Percentiles rank a stretch among this genome's conserved stretches.
Evolutionary conservation across 2,329 filamentous ascomycete genomes (phyloP).

Genomic region (Rutstroemia sp.): DNA sequence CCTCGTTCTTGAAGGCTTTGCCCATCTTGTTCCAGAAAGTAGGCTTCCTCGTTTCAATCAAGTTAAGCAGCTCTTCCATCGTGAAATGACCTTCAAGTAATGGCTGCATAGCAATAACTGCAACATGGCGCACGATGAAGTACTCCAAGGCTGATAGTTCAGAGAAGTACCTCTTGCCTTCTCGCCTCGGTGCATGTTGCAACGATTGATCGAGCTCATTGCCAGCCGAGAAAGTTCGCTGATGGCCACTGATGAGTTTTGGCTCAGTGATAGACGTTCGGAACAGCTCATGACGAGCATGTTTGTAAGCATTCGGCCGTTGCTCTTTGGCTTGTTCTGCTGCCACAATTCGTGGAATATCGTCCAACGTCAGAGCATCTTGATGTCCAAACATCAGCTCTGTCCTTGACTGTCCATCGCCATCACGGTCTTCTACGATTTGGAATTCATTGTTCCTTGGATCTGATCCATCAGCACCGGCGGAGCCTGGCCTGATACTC

Average conservation of each 20-base stretch:
- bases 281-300: constrained; percentile 63
- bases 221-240: constrained; percentile 56
- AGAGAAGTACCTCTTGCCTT: constrained; percentile 80
- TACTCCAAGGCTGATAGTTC: constrained; percentile 93
- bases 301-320: constrained; percentile 70
- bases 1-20: constrained; percentile 88
- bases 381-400: constrained; percentile 84
- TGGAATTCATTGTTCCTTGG: constrained; percentile 55
- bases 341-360: constrained; percentile 92
- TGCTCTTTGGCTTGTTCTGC: constrained; percentile 93
- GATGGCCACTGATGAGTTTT: constrained; percentile 60
- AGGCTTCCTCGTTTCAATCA: constrained; percentile 88
- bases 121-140: constrained; percentile 92
- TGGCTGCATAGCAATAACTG: constrained; percentile 90
- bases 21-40: constrained; percentile 99
- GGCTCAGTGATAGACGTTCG: constrained; percentile 50
- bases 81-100: constrained; percentile 84
- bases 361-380: constrained; percentile 87
- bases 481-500: constrained; percentile 61
- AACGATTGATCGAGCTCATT: constrained; percentile 41
- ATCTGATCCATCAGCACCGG: constrained; percentile 52
- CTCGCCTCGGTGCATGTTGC: constrained; percentile 42
- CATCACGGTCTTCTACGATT: constrained; percentile 73
- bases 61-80: constrained; percentile 83
- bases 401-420: constrained; percentile 59